These are phyloP conservation scores for Mallotus japonicus DNA, from an alignment of 441 rosid genomes.

Conservation along the genomic window DNA sequence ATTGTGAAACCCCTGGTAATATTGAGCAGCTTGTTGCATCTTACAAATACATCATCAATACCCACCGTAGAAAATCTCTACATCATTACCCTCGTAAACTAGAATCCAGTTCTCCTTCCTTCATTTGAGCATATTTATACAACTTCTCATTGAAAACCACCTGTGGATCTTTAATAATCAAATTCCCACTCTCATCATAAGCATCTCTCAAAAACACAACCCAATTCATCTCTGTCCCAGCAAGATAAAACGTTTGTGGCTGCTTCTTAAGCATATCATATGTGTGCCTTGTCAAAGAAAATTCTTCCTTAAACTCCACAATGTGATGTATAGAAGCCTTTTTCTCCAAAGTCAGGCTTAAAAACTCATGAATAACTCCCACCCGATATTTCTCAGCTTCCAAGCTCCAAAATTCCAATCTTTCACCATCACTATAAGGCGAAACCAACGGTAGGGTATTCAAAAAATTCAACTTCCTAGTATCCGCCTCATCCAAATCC, in stretches of 20 bases:
- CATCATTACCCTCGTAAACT: conserved; percentile 12
- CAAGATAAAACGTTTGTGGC: conserved; percentile 67
- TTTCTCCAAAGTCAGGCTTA: conserved; percentile 84
- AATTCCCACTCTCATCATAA: conserved; percentile 51
- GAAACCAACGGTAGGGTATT: conserved; percentile 75
- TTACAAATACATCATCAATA: not conserved
- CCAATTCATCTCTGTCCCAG: conserved; percentile 97
- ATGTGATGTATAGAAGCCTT: conserved; percentile 82
- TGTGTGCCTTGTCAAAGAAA: conserved; percentile 77
- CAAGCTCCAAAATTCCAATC: conserved; percentile 60
- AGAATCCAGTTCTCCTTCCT: conserved; percentile 35
- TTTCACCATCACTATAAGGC: conserved; percentile 68
- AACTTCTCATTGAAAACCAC: conserved; percentile 70
- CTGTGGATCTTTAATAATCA: conserved; percentile 71
- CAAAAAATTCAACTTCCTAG: conserved; percentile 48
- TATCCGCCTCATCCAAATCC: conserved; percentile 52
- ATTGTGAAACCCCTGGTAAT: too few relatives aligned
- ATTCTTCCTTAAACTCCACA: conserved; percentile 88
- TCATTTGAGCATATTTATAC: conserved; percentile 59
- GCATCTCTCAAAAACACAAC: conserved; percentile 65
- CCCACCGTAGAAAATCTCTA: not conserved
- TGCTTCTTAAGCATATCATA: conserved; percentile 81
- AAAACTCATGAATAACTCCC: conserved; percentile 79
- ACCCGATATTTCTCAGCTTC: conserved; percentile 90
- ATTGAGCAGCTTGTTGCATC: not conserved